These are phyloP conservation scores for Saccharomycopsis capsularis DNA, from an alignment of 805 yeast species.

Conservation along the genomic window DNA sequence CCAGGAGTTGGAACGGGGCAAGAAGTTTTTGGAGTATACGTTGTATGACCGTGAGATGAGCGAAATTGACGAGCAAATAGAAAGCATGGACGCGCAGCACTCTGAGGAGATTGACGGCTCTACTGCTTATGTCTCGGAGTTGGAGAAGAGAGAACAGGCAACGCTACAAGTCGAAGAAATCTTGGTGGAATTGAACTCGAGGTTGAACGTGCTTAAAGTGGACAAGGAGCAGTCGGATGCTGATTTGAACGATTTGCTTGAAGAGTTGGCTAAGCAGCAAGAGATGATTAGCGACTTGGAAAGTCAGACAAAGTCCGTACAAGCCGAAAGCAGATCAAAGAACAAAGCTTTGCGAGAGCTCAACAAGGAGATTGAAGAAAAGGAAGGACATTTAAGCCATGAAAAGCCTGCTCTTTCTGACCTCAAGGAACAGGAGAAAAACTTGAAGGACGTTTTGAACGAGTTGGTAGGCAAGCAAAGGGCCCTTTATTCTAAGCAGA, in stretches of 20 bases:
- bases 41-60: constrained; percentile 70
- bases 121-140: constrained; percentile 44
- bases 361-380: constrained; percentile 29
- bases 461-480: constrained; percentile 48
- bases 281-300: constrained; percentile 40
- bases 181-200: constrained; percentile 41
- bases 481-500: constrained; percentile 60
- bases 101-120: constrained; percentile 45
- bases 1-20: constrained; percentile 58
- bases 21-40: constrained; percentile 67
- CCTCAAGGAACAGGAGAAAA: constrained; percentile 35
- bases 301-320: constrained; percentile 29
- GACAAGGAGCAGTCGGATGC: constrained; percentile 50
- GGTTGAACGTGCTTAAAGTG: constrained; percentile 43
- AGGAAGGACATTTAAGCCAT: constrained; percentile 28
- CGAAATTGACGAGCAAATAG: constrained; percentile 54
- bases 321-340: constrained; percentile 29
- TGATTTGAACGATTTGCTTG: constrained; percentile 43
- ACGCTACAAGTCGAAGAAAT: constrained; percentile 40
- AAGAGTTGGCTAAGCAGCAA: constrained; percentile 42
- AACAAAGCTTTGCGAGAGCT: constrained; percentile 26
- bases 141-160: constrained; percentile 53
- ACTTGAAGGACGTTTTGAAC: constrained; percentile 33
- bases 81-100: constrained; percentile 52
- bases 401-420: constrained; percentile 27